These are phyloP conservation scores for Cyclotella choctawhatcheeana DNA, from an alignment of 108 stramenopile species.

Conservation along the genomic window DNA sequence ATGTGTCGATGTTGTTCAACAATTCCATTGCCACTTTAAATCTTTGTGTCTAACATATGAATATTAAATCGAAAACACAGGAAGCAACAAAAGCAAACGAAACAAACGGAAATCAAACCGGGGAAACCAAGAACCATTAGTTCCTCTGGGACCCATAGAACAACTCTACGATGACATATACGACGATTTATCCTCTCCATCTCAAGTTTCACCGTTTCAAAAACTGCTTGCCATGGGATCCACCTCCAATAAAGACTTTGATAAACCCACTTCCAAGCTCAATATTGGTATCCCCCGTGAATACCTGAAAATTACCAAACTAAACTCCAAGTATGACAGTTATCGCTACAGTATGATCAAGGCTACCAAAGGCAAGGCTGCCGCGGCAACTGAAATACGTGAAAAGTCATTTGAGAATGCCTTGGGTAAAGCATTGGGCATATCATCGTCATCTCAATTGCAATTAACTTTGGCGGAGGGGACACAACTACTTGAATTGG, in stretches of 20 bases:
- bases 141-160: conserved; percentile 54
- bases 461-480: conserved; percentile 46
- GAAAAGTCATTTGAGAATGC: conserved; percentile 68
- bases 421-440: conserved; percentile 44
- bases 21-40: background rate
- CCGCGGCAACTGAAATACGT: conserved; percentile 66
- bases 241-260: background rate
- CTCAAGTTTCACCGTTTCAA: conserved; percentile 3
- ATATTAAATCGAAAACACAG: no score
- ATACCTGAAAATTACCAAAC: conserved; percentile 68
- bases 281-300: conserved; percentile 72
- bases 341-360: conserved; percentile 74
- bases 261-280: conserved; percentile 51
- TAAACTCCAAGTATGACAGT: conserved; percentile 74
- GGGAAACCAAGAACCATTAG: background rate
- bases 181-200: conserved; percentile 42
- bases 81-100: background rate
- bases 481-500: conserved; percentile 55
- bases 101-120: conserved; percentile 1
- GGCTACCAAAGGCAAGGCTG: conserved; percentile 74
- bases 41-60: background rate
- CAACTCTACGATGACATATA: conserved; percentile 85
- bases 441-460: background rate
- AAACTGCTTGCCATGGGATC: conserved; percentile 20
- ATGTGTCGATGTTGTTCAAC: background rate